Evolutionary conservation across 768 basidiomycete species (phyloP).

Genomic region (Lactarius vividus): DNA sequence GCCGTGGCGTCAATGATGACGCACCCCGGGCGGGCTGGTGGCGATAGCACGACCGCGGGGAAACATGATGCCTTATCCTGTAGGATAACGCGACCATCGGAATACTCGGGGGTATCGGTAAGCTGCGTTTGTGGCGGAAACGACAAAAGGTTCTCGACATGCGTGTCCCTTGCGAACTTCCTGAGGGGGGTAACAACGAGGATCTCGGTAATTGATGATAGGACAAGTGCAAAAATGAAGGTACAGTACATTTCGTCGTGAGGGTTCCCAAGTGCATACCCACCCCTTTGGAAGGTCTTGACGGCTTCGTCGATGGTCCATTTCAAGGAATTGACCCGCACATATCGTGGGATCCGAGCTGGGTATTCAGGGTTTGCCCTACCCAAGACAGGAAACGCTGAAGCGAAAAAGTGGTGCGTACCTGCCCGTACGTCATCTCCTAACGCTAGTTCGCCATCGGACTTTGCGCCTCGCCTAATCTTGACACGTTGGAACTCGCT

Average conservation of each 20-base stretch:
- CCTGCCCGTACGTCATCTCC: slow-evolving; percentile 62
- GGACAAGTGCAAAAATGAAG: slow-evolving; percentile 16
- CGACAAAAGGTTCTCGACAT: slow-evolving; percentile 77
- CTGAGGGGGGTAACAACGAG: slow-evolving; percentile 35
- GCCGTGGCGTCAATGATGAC: slow-evolving; percentile 91
- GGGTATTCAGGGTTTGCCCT: neutral
- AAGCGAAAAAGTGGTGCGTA: slow-evolving; percentile 33
- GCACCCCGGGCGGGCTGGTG: slow-evolving; percentile 50
- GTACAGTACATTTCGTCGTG: slow-evolving; percentile 56
- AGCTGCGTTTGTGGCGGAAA: slow-evolving; percentile 69
- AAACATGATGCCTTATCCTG: slow-evolving; percentile 99
- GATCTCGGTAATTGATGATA: neutral
- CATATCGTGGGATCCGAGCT: slow-evolving; percentile 81
- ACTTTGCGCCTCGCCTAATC: slow-evolving; percentile 66
- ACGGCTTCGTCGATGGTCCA: slow-evolving; percentile 69
- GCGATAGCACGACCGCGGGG: slow-evolving; percentile 83
- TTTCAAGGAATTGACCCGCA: slow-evolving; percentile 72
- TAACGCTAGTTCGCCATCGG: slow-evolving; percentile 62
- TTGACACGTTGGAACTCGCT: slow-evolving; percentile 86
- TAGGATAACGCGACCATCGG: slow-evolving; percentile 78
- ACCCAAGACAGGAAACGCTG: neutral
- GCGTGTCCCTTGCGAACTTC: slow-evolving; percentile 70
- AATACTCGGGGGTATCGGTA: slow-evolving; percentile 69
- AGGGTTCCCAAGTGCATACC: slow-evolving; percentile 53
- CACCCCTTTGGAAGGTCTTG: slow-evolving; percentile 50